Base-by-base conservation (phyloP, 805 yeast genomes). In the Peterozyma toletana region DNA sequence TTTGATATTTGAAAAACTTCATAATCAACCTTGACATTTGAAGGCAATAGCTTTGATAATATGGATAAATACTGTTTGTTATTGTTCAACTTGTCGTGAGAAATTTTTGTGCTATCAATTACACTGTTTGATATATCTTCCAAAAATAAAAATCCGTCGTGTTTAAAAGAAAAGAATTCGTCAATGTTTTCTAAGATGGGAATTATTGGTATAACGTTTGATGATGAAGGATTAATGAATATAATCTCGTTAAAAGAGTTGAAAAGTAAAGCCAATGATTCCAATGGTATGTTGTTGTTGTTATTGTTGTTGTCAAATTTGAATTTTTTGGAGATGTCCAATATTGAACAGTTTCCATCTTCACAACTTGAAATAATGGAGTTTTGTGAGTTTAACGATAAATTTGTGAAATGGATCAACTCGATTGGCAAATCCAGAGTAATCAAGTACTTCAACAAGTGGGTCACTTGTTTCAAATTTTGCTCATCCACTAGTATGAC, bases 71-170 rank as follows among this genome's bases (percentile, higher is more conserved):
- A 62, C 48, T 71, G 70, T 41, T 63, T 67, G 21, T 16, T 21
- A 21, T 21, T 21, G 27, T 33, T n/a, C 39, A n/a, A 11, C 43
- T 40, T 11, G 13, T 27, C 16, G 37, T 44, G 5, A 36, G 49
- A 42, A 34, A 60, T 27, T 66, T 64, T 47, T 77, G 64, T 54
- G 77, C 83, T 51, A 67, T 71, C 55, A 75, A 77, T 50, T 77
- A 77, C 21, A 63, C 51, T 1, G 77, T 64, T 11, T 67, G 64
- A 2, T 65, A 53, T 3, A 58, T 52, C 34, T 54, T 44, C 51
- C 63, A 72, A 30, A 43, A 71, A 64, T 46, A 72, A 71, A 9
- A 59, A 46, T 15, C 52, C 50, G 9, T 63, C 54, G 2, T 70
- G 63, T 14, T 63, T 48, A 38, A 70, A 50, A n/a, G 64, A 67